Base-by-base conservation (phyloP, 2,329 filamentous ascomycete species). In the Fusarium abutilonis region DNA sequence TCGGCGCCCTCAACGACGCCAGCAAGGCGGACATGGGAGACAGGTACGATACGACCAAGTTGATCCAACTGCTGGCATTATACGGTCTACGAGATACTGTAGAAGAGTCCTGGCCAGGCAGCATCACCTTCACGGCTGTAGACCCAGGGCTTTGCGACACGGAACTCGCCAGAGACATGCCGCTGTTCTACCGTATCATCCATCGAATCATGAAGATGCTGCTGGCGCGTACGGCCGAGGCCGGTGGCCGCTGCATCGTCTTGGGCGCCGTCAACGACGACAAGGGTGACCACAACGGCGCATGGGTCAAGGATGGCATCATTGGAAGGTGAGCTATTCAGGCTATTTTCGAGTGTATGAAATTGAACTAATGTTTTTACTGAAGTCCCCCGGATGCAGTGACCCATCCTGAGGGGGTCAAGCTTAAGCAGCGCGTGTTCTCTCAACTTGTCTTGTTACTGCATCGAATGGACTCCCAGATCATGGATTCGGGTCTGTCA, bases 171-270 rank as follows among this genome's bases (percentile, higher is more conserved):
- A 50, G 47, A 39, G 47, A 41, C 19, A 32, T 50, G 28, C 47
- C 47, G 15, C 38, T 50, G 28, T 10, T 42, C 13, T 15, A 42
- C 17, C 53, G 48, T 42, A 50, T 50, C 15, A 56, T 56, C 21
- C 47, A 56, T 52, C 28, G 53, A 4, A 50, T 56, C 8, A 52
- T 56, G 41, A 52, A 50, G 28, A 46, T 46, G 47, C 14, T 52
- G 35, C 53, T 56, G 47, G 53, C 53, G 6, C 21, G 53, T 23
- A 52, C 47, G 11, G 40, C 53, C 8, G 53, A 56, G 47, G 47
- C 52, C 23, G 47, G 53, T 17, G 32, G 53, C 8, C 53, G 47
- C 23, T 50, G 47, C 38, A 39, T 50, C 36, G 47, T 50, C 10
- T 39, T 41, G 19, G 47, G 38, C 9, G 47, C 47, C 47, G 38